phyloP scores from a whole-genome alignment of 345 rosid genomes.

The Erodium maritimum region DNA sequence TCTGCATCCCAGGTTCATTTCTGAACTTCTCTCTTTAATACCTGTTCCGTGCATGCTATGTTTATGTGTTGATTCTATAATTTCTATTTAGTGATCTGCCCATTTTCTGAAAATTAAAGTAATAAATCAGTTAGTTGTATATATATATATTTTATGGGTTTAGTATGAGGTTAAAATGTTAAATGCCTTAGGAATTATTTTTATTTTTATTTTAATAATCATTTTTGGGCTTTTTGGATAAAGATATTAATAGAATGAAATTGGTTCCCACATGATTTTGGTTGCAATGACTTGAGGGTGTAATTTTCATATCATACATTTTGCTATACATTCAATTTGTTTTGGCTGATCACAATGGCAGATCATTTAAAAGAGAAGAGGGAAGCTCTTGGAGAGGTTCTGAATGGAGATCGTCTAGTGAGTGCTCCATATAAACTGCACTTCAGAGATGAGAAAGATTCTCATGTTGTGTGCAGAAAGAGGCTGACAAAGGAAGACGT shows the following conservation, averaged over 20 bases:
- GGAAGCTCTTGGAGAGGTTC: conserved; percentile 50
- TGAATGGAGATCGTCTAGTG: conserved; percentile 45
- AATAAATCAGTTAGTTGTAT: too few relatives aligned
- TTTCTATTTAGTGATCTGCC: too few relatives aligned
- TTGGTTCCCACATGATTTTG: too few relatives aligned
- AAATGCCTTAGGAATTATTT: neutral
- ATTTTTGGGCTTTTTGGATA: neutral
- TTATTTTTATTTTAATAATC: neutral
- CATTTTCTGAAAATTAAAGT: too few relatives aligned
- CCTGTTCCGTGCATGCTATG: too few relatives aligned
- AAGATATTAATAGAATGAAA: neutral
- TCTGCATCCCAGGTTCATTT: conserved; percentile 34
- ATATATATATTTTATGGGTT: too few relatives aligned
- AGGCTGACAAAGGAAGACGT: conserved; percentile 29
- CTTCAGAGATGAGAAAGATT: conserved; percentile 30
- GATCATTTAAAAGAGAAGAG: conserved; percentile 33
- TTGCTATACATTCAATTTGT: too few relatives aligned
- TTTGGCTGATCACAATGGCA: neutral
- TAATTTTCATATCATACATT: too few relatives aligned
- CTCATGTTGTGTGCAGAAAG: conserved; percentile 25
- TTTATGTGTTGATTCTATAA: too few relatives aligned
- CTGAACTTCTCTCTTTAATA: neutral
- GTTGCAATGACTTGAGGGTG: too few relatives aligned
- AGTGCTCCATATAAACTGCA: conserved; percentile 39
- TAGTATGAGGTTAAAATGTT: too few relatives aligned